Evolutionary conservation across 176 grass and related monocot species (phyloP), one percentile per base, ranked within the genome.

Genomic region (Musa acuminata): DNA sequence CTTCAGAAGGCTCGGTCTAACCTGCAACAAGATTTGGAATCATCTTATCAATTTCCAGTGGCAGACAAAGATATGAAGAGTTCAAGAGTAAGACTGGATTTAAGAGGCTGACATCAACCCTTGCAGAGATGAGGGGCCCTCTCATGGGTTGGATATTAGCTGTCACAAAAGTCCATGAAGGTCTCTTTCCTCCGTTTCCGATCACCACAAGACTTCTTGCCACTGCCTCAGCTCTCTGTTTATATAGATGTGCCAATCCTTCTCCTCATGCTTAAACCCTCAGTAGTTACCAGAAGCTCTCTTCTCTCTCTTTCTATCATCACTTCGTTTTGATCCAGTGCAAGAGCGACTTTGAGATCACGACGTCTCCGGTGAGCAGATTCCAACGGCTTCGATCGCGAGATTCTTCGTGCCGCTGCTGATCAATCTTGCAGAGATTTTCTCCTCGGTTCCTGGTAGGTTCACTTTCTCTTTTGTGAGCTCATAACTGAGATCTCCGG

Each of bases 101-200:
- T 21, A 60, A 60, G 57, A n/a, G 57, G 57, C 3, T 60, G 57
- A 60, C 57, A 60, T 60, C 57, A 60, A 60, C 57, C 57, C 57
- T 60, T 60, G 57, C 57, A 60, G 8, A 51, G 19, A 51, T 14
- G 13, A 8, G 17, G 71, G 52, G 9, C 55, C 58, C 17, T 50
- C 9, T 8, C 55, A 25, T 76, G 57, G 74, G 74, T 62, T 76
- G 57, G 25, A 64, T 51, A 51, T 76, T 76, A 76, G 74, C 74
- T 76, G 74, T 76, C 74, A 63, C 35, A 58, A 49, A 60, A 62
- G 60, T 35, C 20, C 23, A 35, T 49, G 16, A 62, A n/a, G 1
- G 26, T 11, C 20, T 57, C 25, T 74, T 17, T 51, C 21, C 55
- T n/a, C 6, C 16, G n/a, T 23, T 22, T 64, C 49, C 24, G 13